These are phyloP conservation scores for Linaria vulgaris DNA, from an alignment of 257 asterid genomes.

Conservation along the genomic window DNA sequence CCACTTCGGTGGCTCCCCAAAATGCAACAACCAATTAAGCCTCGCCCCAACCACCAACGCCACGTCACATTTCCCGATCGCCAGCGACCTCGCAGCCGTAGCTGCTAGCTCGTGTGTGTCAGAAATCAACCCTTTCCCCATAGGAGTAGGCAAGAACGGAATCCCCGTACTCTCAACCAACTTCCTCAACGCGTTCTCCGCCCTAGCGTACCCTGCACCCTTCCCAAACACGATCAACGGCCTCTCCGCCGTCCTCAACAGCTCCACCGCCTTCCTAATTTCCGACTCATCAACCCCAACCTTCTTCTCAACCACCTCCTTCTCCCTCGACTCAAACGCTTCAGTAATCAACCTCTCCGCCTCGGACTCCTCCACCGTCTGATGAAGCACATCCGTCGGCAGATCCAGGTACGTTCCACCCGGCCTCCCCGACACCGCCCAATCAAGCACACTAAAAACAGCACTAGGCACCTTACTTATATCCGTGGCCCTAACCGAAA, in stretches of 20 bases:
- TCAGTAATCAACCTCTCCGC: slow-evolving; percentile 55
- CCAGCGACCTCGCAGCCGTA: slow-evolving; percentile 84
- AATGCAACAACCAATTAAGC: slow-evolving; percentile 89
- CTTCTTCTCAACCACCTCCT: slow-evolving; percentile 38
- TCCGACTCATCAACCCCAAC: slow-evolving; percentile 38
- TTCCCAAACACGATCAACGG: slow-evolving; percentile 93
- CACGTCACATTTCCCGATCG: slow-evolving; percentile 86
- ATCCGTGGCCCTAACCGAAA: slow-evolving; percentile 68
- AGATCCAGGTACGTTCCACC: slow-evolving; percentile 86
- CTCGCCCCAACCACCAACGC: slow-evolving; percentile 84
- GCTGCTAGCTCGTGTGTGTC: slow-evolving; percentile 86
- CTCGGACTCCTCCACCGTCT: slow-evolving; percentile 49
- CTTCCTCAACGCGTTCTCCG: slow-evolving; percentile 54
- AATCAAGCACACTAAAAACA: slow-evolving; percentile 65
- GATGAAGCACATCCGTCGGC: slow-evolving; percentile 80
- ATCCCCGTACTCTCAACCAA: slow-evolving; percentile 74
- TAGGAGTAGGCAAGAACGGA: slow-evolving; percentile 89
- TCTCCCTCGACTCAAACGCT: slow-evolving; percentile 44
- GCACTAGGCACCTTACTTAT: slow-evolving; percentile 49
- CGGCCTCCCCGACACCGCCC: slow-evolving; percentile 63
- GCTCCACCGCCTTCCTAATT: slow-evolving; percentile 60
- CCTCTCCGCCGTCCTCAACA: slow-evolving; percentile 69
- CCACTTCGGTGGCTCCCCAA: slow-evolving; percentile 94
- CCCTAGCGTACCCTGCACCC: slow-evolving; percentile 78
- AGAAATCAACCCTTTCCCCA: slow-evolving; percentile 82